These are phyloP conservation scores for Phytophthora gonapodyides DNA, from an alignment of 352 stramenopile genomes.

Conservation along the genomic window DNA sequence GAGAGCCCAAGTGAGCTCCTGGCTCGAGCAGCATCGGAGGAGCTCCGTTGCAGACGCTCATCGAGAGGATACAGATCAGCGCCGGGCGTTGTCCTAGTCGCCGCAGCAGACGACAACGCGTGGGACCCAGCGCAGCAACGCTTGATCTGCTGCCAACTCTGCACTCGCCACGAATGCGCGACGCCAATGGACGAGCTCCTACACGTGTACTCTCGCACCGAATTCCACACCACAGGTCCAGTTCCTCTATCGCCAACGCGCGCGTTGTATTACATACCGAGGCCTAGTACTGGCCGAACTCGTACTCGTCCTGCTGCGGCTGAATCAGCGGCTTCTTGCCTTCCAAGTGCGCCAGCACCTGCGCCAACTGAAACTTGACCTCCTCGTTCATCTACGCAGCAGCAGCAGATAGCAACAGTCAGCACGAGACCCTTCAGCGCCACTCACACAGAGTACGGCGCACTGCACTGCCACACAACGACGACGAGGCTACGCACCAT, in stretches of 20 bases:
- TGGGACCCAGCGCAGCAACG: no score
- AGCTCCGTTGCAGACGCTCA: neutral
- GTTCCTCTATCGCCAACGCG: slow-evolving; percentile 20
- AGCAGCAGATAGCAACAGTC: slow-evolving; percentile 10
- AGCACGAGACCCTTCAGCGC: neutral
- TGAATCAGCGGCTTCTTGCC: slow-evolving; percentile 43
- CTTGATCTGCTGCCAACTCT: neutral
- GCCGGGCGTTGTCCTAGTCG: neutral
- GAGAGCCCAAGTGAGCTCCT: neutral
- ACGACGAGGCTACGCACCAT: slow-evolving; percentile 45
- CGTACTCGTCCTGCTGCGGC: slow-evolving; percentile 30
- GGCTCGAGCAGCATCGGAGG: neutral
- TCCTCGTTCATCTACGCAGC: slow-evolving; percentile 69
- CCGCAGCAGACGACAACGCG: neutral
- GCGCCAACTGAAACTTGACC: slow-evolving; percentile 73
- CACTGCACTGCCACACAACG: neutral
- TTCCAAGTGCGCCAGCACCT: slow-evolving; percentile 77
- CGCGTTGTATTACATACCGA: slow-evolving; percentile 32
- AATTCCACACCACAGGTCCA: neutral
- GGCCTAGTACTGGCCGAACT: slow-evolving; percentile 33
- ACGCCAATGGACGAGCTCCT: neutral
- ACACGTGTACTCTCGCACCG: neutral
- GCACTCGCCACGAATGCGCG: neutral
- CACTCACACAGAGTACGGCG: neutral
- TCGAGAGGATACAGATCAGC: slow-evolving; percentile 11